Evolutionary conservation across 768 basidiomycete species (phyloP).

Genomic region (Boletus tomentosulus): DNA sequence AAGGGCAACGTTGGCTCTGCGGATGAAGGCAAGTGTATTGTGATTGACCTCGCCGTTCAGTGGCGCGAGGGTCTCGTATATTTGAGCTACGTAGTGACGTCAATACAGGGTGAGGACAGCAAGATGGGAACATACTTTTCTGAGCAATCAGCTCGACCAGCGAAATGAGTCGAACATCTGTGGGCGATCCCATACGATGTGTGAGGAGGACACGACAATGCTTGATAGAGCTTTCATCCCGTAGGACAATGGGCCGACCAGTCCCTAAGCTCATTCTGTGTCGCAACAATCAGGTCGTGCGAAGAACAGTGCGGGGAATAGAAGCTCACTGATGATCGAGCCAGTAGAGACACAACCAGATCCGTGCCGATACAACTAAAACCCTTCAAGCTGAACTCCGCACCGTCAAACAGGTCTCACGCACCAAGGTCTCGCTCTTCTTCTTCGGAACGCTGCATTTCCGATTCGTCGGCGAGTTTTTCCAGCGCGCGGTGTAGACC

Average conservation of each 20-base stretch:
- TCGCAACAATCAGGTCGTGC: slow-evolving; percentile 10
- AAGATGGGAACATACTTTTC: slow-evolving; percentile 57
- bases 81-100: slow-evolving; percentile 60
- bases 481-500: slow-evolving; percentile 90
- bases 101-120: not conserved
- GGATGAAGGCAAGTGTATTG: slow-evolving; percentile 81
- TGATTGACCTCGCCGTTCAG: slow-evolving; percentile 84
- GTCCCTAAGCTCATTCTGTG: slow-evolving; percentile 86
- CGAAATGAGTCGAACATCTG: slow-evolving; percentile 84
- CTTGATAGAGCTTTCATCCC: slow-evolving; percentile 83
- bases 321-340: slow-evolving; percentile 85
- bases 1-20: slow-evolving; percentile 79
- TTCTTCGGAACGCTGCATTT: slow-evolving; percentile 66
- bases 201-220: slow-evolving; percentile 78
- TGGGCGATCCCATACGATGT: slow-evolving; percentile 85
- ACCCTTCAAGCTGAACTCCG: slow-evolving; percentile 1
- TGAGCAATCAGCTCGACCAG: slow-evolving; percentile 88
- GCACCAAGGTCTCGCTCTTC: slow-evolving; percentile 84
- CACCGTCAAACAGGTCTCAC: slow-evolving; percentile 10
- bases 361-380: slow-evolving; percentile 83
- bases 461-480: slow-evolving; percentile 73
- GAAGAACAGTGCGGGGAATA: not conserved
- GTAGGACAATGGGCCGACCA: slow-evolving; percentile 83
- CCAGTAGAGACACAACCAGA: slow-evolving; percentile 95
- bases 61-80: slow-evolving; percentile 85